Conservation (phyloP, 1,284 basidiomycete species). For the Cryptococcus sp. region DNA sequence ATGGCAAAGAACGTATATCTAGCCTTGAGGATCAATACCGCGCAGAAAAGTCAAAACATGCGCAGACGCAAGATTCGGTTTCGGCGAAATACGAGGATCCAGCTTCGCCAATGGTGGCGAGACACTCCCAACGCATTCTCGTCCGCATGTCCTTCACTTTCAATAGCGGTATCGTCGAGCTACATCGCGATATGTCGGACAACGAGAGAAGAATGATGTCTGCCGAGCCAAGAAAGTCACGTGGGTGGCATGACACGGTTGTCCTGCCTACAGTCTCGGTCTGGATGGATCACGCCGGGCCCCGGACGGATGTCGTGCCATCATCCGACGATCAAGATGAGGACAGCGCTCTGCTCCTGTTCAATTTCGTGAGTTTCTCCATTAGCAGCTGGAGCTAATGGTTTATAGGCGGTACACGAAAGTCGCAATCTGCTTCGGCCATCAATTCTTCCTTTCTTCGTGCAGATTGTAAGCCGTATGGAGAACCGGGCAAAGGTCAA, state of each 20-base stretch:
- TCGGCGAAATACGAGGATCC: conserved; percentile 31
- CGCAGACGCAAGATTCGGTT: conserved; percentile 22
- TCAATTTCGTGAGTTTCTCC: conserved; percentile 29
- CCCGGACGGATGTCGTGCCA: neutral
- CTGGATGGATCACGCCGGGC: conserved; percentile 65
- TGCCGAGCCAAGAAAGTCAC: conserved; percentile 10
- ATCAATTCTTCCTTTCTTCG: conserved; percentile 77
- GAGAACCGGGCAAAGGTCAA: conserved; percentile 23
- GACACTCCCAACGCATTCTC: conserved; percentile 48
- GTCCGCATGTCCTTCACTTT: conserved; percentile 76
- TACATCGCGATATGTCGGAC: conserved; percentile 32
- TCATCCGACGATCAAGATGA: conserved; percentile 15
- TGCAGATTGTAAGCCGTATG: conserved; percentile 56
- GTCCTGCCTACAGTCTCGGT: conserved; percentile 74
- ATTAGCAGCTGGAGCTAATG: conserved; percentile 4
- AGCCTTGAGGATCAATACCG: conserved; percentile 59
- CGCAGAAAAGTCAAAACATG: conserved; percentile 32
- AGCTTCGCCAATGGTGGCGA: conserved; percentile 9
- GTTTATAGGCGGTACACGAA: conserved; percentile 70
- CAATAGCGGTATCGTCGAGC: conserved; percentile 64
- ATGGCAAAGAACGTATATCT: conserved; percentile 75
- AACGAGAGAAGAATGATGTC: conserved; percentile 11
- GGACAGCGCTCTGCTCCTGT: conserved; percentile 12
- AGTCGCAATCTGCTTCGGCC: conserved; percentile 81
- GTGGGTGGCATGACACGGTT: conserved; percentile 46